phyloP scores from a whole-genome alignment of 192 early-diverging fungal species.

The Gamsiella multidivaricata region DNA sequence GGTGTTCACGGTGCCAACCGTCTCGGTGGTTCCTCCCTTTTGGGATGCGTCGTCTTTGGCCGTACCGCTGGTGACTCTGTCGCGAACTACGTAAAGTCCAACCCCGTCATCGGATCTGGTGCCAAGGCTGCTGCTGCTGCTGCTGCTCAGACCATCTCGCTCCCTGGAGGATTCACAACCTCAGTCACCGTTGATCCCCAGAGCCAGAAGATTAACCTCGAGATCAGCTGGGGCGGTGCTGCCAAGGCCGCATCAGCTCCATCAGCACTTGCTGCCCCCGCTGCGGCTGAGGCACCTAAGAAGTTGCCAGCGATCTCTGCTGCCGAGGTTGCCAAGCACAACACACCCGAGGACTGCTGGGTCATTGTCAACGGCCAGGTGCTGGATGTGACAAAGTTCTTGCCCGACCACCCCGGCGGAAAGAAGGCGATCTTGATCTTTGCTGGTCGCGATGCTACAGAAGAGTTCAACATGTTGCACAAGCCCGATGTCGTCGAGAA shows the following conservation, averaged over 20 bases:
- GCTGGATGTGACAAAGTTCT: conserved; percentile 80
- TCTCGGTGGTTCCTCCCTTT: conserved; percentile 91
- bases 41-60: conserved; percentile 96
- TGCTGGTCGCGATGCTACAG: conserved; percentile 86
- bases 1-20: conserved; percentile 98
- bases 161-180: conserved; percentile 75
- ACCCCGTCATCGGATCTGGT: conserved; percentile 64
- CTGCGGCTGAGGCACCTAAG: conserved; percentile 53
- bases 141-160: conserved; percentile 72
- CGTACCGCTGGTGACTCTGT: conserved; percentile 88
- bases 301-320: conserved; percentile 66
- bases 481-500: conserved; percentile 84
- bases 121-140: conserved; percentile 63
- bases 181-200: conserved; percentile 66
- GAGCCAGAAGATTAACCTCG: conserved; percentile 59
- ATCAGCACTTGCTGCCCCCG: conserved; percentile 47
- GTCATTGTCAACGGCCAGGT: conserved; percentile 88
- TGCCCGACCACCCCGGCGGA: conserved; percentile 85
- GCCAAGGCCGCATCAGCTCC: conserved; percentile 13
- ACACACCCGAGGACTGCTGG: conserved; percentile 85
- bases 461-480: conserved; percentile 89
- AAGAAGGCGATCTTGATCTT: conserved; percentile 88
- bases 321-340: conserved; percentile 89
- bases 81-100: conserved; percentile 65
- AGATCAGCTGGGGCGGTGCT: conserved; percentile 64